Evolutionary conservation across 306 rosid species (phyloP), one percentile per base, ranked within the genome.

Genomic region (Begonia loranthoides): DNA sequence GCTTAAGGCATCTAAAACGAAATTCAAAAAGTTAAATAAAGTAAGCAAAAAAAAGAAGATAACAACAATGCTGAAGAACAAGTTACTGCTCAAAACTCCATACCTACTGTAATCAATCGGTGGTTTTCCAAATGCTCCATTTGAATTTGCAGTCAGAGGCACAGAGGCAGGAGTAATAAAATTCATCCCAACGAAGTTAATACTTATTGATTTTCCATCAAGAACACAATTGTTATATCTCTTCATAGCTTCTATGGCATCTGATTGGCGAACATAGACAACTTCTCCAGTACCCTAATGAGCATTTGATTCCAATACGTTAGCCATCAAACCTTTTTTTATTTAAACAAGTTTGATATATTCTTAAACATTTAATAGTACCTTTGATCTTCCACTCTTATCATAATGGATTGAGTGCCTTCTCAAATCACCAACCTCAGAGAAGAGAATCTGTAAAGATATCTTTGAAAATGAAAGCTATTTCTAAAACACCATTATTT

Each of bases 231-330:
- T 68, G 68, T 82, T 71, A 71, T 73, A 82, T 59, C 58, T 73
- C 53, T 64, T 60, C 15, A 82, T 66, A 62, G 87, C 87, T 58
- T 69, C 66, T 34, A 76, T 13, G 45, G 93, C 93, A 73, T 79
- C 81, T 39, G 69, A 45, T 50, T 58, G 39, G 58, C 44, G 73
- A 15, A 12, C 7, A 55, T 51, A 82, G 58, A 79, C 79, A 66
- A 79, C 83, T 64, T 79, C 83, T 13, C 79, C 81, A 0, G 87
- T 78, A 65, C 93, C 93, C 78, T 72, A 4, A 8, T 28, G 36
- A 28, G 36, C 36, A 28, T 28, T 28, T 28, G 36, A 28, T 28
- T 28, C 5, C 36, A 28, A 28, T 4, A 28, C 36, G 36, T 28
- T 28, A 28, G 1, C 36, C 9, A 28, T 28, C 6, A 56, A 66